Conservation (phyloP, 441 rosid species). For the Populus hybrid region DNA sequence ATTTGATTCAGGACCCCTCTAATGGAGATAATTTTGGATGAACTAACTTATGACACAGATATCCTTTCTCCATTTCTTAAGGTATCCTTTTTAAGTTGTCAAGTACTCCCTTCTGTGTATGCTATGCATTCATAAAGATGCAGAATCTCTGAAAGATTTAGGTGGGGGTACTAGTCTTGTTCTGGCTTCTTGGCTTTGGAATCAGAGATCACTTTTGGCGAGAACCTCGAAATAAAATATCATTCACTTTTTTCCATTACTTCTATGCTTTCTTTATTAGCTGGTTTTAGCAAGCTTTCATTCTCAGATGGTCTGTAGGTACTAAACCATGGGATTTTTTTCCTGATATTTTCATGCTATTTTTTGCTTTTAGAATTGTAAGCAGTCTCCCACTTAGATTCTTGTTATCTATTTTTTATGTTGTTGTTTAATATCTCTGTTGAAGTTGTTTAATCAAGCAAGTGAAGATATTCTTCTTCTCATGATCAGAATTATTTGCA, state of each 20-base stretch:
- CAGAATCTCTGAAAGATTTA: not conserved
- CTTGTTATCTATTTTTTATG: not conserved
- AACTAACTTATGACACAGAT: slow-evolving; percentile 32
- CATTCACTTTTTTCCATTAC: not conserved
- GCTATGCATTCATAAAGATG: not conserved
- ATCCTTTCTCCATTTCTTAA: slow-evolving; percentile 28
- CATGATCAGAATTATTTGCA: slow-evolving; percentile 27
- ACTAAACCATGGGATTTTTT: not conserved
- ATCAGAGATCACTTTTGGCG: not conserved
- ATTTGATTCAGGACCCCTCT: slow-evolving; percentile 68
- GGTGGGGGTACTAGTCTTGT: not conserved
- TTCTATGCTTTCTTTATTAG: not conserved
- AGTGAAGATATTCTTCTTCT: not conserved
- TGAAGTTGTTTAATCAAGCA: not conserved
- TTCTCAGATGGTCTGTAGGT: not conserved
- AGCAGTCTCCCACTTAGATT: not conserved
- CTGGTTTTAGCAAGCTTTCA: not conserved
- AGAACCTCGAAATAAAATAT: not conserved
- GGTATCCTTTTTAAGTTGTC: slow-evolving; percentile 11
- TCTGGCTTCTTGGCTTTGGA: not conserved
- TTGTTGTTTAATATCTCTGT: not conserved
- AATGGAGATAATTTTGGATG: slow-evolving; percentile 67
- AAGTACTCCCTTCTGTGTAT: not conserved
- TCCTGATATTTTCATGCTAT: not conserved
- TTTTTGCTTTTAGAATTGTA: not conserved